phyloP scores from a whole-genome alignment of 1,284 basidiomycete genomes.

The Tremellales sp. region DNA sequence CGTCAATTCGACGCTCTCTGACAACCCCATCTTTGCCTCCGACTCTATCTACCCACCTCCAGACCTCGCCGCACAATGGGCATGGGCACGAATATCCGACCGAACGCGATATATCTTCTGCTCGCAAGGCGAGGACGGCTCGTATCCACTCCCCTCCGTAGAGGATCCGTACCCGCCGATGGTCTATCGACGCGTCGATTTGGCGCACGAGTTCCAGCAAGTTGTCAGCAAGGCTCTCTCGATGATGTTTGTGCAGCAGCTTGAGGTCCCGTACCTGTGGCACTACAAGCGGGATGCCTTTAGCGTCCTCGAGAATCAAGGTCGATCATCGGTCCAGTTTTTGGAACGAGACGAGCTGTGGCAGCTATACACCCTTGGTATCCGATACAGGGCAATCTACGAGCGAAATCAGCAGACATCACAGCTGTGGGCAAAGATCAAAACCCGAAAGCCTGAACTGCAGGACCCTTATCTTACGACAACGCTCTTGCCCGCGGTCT shows the following conservation, averaged over 20 bases:
- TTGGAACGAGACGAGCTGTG: conserved; percentile 77
- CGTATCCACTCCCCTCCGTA: conserved; percentile 41
- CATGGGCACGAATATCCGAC: conserved; percentile 77
- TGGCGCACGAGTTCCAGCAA: conserved; percentile 67
- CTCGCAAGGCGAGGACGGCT: conserved; percentile 24
- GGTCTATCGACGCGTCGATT: conserved; percentile 50
- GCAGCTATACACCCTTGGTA: conserved; percentile 78
- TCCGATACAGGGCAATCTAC: conserved; percentile 77
- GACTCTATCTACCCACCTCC: conserved; percentile 50
- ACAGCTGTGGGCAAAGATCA: conserved; percentile 58
- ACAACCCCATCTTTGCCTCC: conserved; percentile 61
- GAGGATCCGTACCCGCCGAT: conserved; percentile 51
- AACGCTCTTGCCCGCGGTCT: conserved; percentile 35
- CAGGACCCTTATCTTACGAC: conserved; percentile 39
- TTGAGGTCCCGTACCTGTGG: conserved; percentile 95
- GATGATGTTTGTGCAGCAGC: conserved; percentile 77
- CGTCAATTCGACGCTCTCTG: conserved; percentile 75
- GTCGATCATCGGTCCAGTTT: conserved; percentile 54
- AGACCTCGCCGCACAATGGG: conserved; percentile 85
- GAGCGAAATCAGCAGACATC: conserved; percentile 66
- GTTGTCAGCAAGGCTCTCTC: conserved; percentile 77
- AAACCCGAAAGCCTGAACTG: conserved; percentile 33
- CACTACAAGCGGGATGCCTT: conserved; percentile 76
- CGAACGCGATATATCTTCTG: conserved; percentile 59
- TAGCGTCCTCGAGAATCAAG: conserved; percentile 39